Conservation (phyloP, 2,329 filamentous ascomycete species). For the Xylaria sp. region DNA sequence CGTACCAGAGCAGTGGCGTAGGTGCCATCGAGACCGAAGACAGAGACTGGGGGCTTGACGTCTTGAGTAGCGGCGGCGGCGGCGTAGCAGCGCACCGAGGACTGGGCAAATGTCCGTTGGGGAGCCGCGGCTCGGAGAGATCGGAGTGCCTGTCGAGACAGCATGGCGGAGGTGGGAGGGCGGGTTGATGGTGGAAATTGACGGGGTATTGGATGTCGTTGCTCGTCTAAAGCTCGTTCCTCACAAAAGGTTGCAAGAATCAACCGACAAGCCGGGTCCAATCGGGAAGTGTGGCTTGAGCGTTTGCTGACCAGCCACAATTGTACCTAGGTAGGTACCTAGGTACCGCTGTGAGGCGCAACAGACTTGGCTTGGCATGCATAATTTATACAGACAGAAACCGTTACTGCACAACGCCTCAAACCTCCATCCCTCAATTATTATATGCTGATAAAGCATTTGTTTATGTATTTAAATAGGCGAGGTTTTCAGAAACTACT, state of each 20-base stretch:
- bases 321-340: not conserved
- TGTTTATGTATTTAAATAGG: no score
- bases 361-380: no score
- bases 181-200: constrained; percentile 38
- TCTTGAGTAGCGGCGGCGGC: constrained; percentile 70
- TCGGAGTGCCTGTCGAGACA: constrained; percentile 69
- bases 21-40: constrained; percentile 97
- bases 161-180: constrained; percentile 56
- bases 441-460: no score
- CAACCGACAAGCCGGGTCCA: constrained; percentile 44
- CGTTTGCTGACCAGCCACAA: constrained; percentile 21
- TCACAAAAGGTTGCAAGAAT: constrained; percentile 46
- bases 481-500: no score
- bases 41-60: constrained; percentile 84
- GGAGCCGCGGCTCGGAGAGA: constrained; percentile 67
- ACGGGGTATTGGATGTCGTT: constrained; percentile 36
- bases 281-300: constrained; percentile 40
- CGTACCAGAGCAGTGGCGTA: constrained; percentile 98
- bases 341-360: no score
- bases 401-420: no score
- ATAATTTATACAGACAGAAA: no score
- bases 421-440: no score
- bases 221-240: constrained; percentile 43
- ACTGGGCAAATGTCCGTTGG: constrained; percentile 66
- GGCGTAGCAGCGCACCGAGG: constrained; percentile 80